Evolutionary conservation across 257 asterid species (phyloP).

Genomic region (Jacaranda mimosifolia): DNA sequence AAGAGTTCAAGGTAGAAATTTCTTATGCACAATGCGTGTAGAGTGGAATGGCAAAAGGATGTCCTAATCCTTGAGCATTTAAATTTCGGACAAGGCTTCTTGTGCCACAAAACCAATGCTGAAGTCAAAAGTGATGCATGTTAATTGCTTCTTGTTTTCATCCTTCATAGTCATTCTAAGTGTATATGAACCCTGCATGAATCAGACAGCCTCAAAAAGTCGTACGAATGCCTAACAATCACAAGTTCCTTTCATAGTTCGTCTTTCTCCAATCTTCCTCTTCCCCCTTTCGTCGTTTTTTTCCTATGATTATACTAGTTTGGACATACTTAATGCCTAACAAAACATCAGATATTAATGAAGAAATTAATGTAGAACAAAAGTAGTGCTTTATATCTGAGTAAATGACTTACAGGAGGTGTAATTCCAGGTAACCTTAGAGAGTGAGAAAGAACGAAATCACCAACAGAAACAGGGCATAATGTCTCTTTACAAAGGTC

Average conservation of each 20-base stretch:
- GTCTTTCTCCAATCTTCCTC: background rate
- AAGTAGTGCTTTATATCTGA: background rate
- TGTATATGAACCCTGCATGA: slow-evolving; percentile 46
- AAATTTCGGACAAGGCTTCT: slow-evolving; percentile 31
- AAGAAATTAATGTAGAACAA: background rate
- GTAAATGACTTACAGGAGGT: slow-evolving; percentile 45
- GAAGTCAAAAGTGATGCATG: slow-evolving; percentile 51
- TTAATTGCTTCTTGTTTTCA: slow-evolving; percentile 37
- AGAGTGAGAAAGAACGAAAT: slow-evolving; percentile 48
- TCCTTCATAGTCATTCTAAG: slow-evolving; percentile 43
- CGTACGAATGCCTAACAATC: background rate
- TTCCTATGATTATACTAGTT: too few relatives aligned
- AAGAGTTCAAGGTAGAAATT: background rate
- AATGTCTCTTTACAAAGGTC: slow-evolving; percentile 43
- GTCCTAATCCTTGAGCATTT: slow-evolving; percentile 5
- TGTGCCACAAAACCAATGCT: slow-evolving; percentile 39
- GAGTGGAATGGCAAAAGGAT: background rate
- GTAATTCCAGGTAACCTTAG: slow-evolving; percentile 43
- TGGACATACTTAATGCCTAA: too few relatives aligned
- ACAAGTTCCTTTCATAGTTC: too few relatives aligned
- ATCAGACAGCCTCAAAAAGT: background rate
- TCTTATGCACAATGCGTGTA: background rate
- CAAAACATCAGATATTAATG: background rate
- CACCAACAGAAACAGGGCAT: slow-evolving; percentile 50
- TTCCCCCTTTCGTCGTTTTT: too few relatives aligned